Percentiles rank a stretch among this genome's conserved stretches.
These are phyloP conservation scores for Colletotrichum australisinense DNA, from an alignment of 2,329 filamentous ascomycete species.

Conservation along the genomic window DNA sequence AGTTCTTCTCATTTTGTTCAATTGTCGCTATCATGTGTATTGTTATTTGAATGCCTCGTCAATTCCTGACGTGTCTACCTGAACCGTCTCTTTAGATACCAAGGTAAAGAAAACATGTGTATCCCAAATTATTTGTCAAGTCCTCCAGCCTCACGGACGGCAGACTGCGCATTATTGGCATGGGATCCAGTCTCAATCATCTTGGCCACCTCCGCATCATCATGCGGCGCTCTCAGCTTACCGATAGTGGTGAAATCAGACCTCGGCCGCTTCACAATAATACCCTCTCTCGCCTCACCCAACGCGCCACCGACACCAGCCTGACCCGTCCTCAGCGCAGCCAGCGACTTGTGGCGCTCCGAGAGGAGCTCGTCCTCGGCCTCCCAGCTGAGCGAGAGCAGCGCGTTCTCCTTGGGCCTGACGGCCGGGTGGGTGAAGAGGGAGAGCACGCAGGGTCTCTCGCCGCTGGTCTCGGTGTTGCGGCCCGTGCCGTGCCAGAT, in stretches of 20 bases:
- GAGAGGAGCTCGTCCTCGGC: neutral
- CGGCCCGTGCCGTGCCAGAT: neutral
- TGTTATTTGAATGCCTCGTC: neutral
- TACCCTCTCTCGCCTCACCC: neutral
- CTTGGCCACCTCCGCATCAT: neutral
- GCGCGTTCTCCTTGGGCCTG: neutral
- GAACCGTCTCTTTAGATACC: neutral
- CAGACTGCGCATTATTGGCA: neutral
- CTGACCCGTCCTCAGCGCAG: neutral
- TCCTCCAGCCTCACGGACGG: neutral
- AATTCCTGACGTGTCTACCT: no score
- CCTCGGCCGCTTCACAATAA: neutral
- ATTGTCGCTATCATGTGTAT: neutral
- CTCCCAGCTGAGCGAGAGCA: neutral
- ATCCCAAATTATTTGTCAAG: neutral
- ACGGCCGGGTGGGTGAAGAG: slow-evolving; percentile 8
- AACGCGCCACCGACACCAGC: neutral
- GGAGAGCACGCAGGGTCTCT: neutral
- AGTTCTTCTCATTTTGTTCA: neutral
- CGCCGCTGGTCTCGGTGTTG: neutral
- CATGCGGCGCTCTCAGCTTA: neutral
- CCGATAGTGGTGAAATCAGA: neutral
- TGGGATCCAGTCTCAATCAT: neutral
- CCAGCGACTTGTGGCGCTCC: neutral
- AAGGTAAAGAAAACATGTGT: neutral